Percentiles rank a stretch among this genome's conserved stretches.
Conservation (phyloP, 257 asterid species). For the Solanum dulcamara region DNA sequence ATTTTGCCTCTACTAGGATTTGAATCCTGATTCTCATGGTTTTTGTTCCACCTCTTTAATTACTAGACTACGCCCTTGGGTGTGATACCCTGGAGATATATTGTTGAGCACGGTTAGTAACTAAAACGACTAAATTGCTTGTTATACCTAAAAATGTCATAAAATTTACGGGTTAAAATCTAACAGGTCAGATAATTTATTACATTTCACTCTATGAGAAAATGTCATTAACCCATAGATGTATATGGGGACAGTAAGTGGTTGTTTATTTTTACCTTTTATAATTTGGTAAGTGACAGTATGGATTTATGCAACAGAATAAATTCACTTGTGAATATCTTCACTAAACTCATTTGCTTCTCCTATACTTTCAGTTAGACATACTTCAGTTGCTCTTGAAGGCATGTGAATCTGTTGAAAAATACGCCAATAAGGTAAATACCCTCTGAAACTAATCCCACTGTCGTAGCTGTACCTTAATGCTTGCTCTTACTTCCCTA, state of each 20-base stretch:
- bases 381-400: conserved; percentile 68
- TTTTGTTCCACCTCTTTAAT: neutral
- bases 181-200: neutral
- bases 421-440: conserved; percentile 47
- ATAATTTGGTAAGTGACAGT: neutral
- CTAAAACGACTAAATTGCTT: neutral
- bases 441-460: neutral
- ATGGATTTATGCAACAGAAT: neutral
- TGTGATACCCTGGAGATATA: neutral
- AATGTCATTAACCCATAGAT: neutral
- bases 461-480: neutral
- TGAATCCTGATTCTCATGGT: neutral
- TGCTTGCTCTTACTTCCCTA: neutral
- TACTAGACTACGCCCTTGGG: neutral
- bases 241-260: neutral
- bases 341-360: neutral
- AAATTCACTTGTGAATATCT: neutral
- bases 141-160: neutral
- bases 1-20: neutral
- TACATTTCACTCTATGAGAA: neutral
- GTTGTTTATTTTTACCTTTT: neutral
- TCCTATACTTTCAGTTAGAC: conserved; percentile 52
- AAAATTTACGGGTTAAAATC: neutral
- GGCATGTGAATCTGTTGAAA: conserved; percentile 54
- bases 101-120: neutral